Evolutionary conservation across 2,329 filamentous ascomycete genomes (phyloP).

Genomic region (Pestalotiopsis sp.): DNA sequence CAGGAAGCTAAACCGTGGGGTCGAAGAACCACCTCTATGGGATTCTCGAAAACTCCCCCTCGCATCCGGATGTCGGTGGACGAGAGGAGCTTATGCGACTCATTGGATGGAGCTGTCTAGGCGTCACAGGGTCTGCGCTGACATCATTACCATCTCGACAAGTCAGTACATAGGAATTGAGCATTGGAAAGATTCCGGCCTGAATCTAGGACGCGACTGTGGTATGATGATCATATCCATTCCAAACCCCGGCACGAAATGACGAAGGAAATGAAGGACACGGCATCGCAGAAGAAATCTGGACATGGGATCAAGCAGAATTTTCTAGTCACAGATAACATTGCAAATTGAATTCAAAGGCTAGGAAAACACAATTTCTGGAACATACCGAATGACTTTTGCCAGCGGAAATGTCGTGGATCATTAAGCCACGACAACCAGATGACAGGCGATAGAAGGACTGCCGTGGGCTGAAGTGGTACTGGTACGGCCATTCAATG

Average conservation of each 20-base stretch:
- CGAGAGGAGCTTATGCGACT: background rate
- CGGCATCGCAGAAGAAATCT: background rate
- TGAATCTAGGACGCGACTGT: background rate
- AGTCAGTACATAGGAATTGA: background rate
- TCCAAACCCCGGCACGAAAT: background rate
- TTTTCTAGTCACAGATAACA: background rate
- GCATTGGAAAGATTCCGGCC: background rate
- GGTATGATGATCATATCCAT: background rate
- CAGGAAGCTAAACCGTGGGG: slow-evolving; percentile 1
- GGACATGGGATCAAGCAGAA: background rate
- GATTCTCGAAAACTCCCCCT: background rate
- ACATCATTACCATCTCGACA: background rate
- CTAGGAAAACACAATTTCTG: background rate
- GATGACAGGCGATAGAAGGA: background rate
- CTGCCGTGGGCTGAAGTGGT: no score
- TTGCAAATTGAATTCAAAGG: background rate
- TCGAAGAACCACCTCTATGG: background rate
- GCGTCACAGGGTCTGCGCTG: background rate
- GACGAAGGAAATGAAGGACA: background rate
- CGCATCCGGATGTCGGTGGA: background rate
- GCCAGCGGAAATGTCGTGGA: background rate
- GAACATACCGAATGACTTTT: background rate
- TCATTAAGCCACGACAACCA: background rate
- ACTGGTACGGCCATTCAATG: no score
- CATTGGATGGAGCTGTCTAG: background rate